Evolutionary conservation across 768 basidiomycete genomes (phyloP), one percentile per base, ranked within the genome.

Genomic region (Suillus weaverae): DNA sequence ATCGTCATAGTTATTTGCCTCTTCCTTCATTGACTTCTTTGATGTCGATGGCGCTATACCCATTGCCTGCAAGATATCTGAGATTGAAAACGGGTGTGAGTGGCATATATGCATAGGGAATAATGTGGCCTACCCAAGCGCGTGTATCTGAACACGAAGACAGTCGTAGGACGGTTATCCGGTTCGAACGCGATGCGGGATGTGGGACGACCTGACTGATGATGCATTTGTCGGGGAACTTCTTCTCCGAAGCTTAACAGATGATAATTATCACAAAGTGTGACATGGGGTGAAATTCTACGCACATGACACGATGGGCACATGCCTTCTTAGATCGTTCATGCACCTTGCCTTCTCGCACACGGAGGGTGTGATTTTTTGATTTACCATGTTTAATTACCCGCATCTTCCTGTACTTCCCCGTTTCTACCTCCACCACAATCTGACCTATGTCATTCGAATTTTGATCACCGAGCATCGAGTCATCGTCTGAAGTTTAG

Each of bases 261-360:
- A 22, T 51, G 54, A 5, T 57, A 61, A 38, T 16, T 26, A 35
- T 2, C 46, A 14, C 54, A 43, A 26, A 20, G 10, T 9, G 60
- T 36, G 11, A 61, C 16, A 16, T 26, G 4, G 4, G n/a, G 22
- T 10, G 57, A 33, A 22, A 9, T 33, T n/a, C 46, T 16, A 59
- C 69, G 57, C 60, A 65, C 73, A 66, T 53, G 14, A 72, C 59
- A 46, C 68, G 60, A 35, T 73, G 73, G 16, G 65, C 56, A 4
- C 60, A 67, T 13, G 67, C 60, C 64, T 74, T 74, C 64, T 74
- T 72, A 36, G 62, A 55, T 16, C 54, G 67, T 55, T 72, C 69
- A 22, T 74, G 72, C 4, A 65, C 64, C n/a, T 22, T 68, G 5
- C 55, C 61, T n/a, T 64, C 61, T 7, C 22, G n/a, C 13, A 38